phyloP scores from a whole-genome alignment of 2,329 filamentous ascomycete species.

The Fusarium anguioides region DNA sequence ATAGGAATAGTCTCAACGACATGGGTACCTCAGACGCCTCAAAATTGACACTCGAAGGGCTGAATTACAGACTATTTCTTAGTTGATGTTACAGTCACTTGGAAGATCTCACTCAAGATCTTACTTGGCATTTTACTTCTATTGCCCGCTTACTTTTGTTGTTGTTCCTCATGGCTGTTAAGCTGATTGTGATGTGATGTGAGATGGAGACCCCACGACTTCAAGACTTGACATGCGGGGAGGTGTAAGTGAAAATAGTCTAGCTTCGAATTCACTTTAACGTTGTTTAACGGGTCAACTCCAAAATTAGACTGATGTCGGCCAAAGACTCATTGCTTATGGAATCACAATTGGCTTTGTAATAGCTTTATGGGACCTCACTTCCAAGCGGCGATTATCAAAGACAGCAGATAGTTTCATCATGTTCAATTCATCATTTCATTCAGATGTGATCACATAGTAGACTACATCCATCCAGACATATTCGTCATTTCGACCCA shows the following conservation, averaged over 20 bases:
- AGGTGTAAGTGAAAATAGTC: background rate
- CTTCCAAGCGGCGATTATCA: background rate
- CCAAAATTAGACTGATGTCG: slow-evolving; percentile 4
- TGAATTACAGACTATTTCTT: background rate
- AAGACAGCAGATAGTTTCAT: background rate
- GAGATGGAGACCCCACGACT: background rate
- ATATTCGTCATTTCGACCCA: slow-evolving; percentile 33
- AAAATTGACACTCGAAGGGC: background rate
- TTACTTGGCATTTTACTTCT: background rate
- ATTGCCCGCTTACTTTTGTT: background rate
- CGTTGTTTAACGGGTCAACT: background rate
- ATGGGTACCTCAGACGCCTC: background rate
- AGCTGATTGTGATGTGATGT: background rate
- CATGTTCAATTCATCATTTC: slow-evolving; percentile 30
- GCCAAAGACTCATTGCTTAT: background rate
- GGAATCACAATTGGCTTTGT: background rate
- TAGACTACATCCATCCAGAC: background rate
- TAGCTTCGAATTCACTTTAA: background rate
- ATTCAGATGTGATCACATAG: background rate
- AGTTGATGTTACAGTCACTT: no score
- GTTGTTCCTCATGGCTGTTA: background rate
- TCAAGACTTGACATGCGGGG: background rate
- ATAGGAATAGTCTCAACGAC: slow-evolving; percentile 33
- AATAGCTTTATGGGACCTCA: background rate
- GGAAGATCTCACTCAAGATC: background rate